A percentile compares a stretch with the other conserved stretches of the same genome.
Conservation (phyloP, 192 early-diverging fungal genomes). For the Coemansia sp. region DNA sequence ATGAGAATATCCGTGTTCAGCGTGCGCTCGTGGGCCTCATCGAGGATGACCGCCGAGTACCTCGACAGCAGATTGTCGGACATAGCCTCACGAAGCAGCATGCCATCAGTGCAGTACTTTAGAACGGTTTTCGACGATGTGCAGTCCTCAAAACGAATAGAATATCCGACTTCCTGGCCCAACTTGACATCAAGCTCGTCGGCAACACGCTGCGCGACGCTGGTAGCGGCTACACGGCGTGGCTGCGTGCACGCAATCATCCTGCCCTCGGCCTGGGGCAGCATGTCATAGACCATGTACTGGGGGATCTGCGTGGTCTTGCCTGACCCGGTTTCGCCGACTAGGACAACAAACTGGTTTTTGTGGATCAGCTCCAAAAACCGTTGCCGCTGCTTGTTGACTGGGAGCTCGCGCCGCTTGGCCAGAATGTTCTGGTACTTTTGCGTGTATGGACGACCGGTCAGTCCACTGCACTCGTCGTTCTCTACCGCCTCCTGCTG, state of each 20-base stretch:
- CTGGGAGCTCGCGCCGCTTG: constrained; percentile 86
- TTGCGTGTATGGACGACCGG: constrained; percentile 69
- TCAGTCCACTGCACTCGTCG: constrained; percentile 75
- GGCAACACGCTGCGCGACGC: constrained; percentile 96
- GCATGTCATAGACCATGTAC: constrained; percentile 86
- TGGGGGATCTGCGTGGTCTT: constrained; percentile 99
- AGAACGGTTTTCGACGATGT: constrained; percentile 81
- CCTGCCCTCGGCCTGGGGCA: constrained; percentile 84
- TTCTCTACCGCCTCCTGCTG: constrained; percentile 81
- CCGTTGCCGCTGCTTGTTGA: constrained; percentile 87
- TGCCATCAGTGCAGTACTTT: constrained; percentile 99
- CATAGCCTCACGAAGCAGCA: constrained; percentile 98
- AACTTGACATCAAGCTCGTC: constrained; percentile 93
- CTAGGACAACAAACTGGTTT: constrained; percentile 92
- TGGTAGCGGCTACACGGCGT: constrained; percentile 99
- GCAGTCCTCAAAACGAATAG: constrained; percentile 97
- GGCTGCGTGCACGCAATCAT: constrained; percentile 99
- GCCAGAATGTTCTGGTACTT: constrained; percentile 85
- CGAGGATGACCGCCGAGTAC: constrained; percentile 95
- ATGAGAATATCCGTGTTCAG: constrained; percentile 96
- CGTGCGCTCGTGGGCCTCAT: constrained; percentile 98
- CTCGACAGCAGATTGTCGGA: constrained; percentile 79
- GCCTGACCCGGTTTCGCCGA: constrained; percentile 97
- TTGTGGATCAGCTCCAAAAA: constrained; percentile 91
- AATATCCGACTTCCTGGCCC: constrained; percentile 97